Base-by-base conservation (phyloP, 768 basidiomycete species). In the Russula sp. region DNA sequence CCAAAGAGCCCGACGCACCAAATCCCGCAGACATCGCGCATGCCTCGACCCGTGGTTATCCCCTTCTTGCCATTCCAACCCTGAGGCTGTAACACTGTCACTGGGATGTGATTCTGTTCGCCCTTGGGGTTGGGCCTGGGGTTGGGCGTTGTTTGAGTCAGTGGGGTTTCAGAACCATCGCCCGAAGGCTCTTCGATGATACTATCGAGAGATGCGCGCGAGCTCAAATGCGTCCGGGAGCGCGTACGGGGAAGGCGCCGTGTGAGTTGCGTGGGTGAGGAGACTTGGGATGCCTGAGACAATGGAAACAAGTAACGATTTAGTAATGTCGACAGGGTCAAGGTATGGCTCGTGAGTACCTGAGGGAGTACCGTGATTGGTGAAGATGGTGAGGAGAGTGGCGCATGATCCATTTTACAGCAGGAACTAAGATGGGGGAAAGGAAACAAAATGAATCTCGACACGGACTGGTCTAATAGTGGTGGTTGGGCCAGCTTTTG, bases 21-120 rank as follows among this genome's bases (percentile, higher is more conserved):
- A n/a, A 67, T 67, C 10, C 66, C 66, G 54, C 66, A 67, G 54
- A 59, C 54, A 18, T 67, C 66, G 20, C 56, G 58, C 58, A 67
- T 62, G 29, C 34, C 57, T 35, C 60, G 54, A 25, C 60, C 60
- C 0, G 51, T 36, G 5, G 16, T 29, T 20, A 66, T 66, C 18
- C 66, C 66, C 13, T 57, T 59, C 60, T 60, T 67, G 9, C 66
- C 66, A 22, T 66, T 67, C 64, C 60, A 65, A 36, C 64, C 29
- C 36, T 22, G 50, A 14, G 58, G 43, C 5, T 43, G 60, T 38
- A 59, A 39, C 18, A 58, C 29, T 13, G 51, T 50, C 41, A 51
- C 32, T 41, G 25, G 45, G n/a, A 20, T 14, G 56, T 16, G 50
- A 34, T 38, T 48, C 22, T 53, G 52, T 16, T 49, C 52, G 22